These are phyloP conservation scores for Barnettozyma salicaria DNA, from an alignment of 805 yeast species.

Conservation along the genomic window DNA sequence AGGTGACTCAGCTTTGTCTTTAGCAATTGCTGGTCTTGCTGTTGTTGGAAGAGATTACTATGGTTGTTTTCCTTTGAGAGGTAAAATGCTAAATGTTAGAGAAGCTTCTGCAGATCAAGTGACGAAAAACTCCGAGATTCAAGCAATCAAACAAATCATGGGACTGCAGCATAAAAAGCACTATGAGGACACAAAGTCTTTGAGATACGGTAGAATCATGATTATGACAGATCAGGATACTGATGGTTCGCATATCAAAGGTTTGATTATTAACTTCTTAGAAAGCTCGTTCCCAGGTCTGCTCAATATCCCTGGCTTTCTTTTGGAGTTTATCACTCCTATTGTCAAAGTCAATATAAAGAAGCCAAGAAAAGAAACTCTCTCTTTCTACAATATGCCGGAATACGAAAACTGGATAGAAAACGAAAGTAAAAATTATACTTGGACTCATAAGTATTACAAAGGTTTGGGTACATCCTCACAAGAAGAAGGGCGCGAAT, in stretches of 20 bases:
- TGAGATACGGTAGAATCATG: constrained; percentile 96
- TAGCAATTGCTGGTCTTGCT: constrained; percentile 89
- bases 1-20: constrained; percentile 91
- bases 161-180: constrained; percentile 90
- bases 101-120: constrained; percentile 97
- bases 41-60: constrained; percentile 94
- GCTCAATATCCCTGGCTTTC: constrained; percentile 82
- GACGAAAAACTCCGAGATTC: constrained; percentile 87
- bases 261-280: constrained; percentile 85
- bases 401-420: constrained; percentile 94
- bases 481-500: constrained; percentile 76
- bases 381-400: constrained; percentile 90
- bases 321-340: constrained; percentile 93
- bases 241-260: constrained; percentile 97
- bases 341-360: constrained; percentile 84
- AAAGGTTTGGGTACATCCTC: constrained; percentile 98
- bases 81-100: constrained; percentile 90
- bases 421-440: constrained; percentile 61
- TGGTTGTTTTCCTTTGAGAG: constrained; percentile 93
- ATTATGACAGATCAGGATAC: constrained; percentile 99
- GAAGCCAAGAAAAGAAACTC: constrained; percentile 50
- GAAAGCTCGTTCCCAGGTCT: constrained; percentile 94
- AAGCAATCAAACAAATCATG: constrained; percentile 90
- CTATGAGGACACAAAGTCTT: constrained; percentile 63
- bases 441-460: constrained; percentile 93